Percentiles rank a stretch among this genome's conserved stretches.
Evolutionary conservation across 2,329 filamentous ascomycete species (phyloP).

Genomic region (Trichoderma atrobrunneum): DNA sequence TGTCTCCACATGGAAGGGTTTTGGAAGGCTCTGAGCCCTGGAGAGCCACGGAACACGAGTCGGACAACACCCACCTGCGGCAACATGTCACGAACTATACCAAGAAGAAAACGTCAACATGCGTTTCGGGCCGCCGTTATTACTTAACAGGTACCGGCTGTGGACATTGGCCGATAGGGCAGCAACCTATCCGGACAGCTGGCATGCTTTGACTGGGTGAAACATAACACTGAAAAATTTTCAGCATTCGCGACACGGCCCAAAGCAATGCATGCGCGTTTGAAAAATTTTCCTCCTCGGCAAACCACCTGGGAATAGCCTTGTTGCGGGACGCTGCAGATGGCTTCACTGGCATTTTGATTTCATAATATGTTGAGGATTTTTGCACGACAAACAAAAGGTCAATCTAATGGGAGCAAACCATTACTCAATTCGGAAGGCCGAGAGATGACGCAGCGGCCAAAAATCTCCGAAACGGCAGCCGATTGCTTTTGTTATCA

Average conservation of each 20-base stretch:
- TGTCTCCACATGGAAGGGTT: constrained; percentile 19
- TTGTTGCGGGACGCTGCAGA: not conserved
- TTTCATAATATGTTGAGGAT: not conserved
- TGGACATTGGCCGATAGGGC: not conserved
- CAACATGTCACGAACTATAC: not conserved
- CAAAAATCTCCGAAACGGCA: constrained; percentile 3
- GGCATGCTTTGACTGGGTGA: constrained; percentile 14
- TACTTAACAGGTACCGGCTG: not conserved
- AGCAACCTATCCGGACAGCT: not conserved
- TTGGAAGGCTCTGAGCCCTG: constrained; percentile 17
- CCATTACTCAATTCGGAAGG: constrained; percentile 14
- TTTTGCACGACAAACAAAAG: constrained; percentile 1
- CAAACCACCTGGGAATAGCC: not conserved
- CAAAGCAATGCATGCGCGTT: constrained; percentile 3
- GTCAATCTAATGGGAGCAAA: not conserved
- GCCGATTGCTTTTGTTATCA: not conserved
- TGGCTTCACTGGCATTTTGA: not conserved
- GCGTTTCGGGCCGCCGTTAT: not conserved
- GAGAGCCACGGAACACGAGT: constrained; percentile 10
- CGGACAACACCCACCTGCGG: constrained; percentile 1
- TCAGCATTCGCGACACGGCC: constrained; percentile 4
- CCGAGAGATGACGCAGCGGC: not conserved
- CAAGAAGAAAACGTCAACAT: not conserved
- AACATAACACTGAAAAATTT: not conserved
- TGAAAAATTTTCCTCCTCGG: not conserved